Percentiles rank a stretch among this genome's conserved stretches.
Evolutionary conservation across 2,329 filamentous ascomycete genomes (phyloP).

Genomic region (Sporothrix luriei): DNA sequence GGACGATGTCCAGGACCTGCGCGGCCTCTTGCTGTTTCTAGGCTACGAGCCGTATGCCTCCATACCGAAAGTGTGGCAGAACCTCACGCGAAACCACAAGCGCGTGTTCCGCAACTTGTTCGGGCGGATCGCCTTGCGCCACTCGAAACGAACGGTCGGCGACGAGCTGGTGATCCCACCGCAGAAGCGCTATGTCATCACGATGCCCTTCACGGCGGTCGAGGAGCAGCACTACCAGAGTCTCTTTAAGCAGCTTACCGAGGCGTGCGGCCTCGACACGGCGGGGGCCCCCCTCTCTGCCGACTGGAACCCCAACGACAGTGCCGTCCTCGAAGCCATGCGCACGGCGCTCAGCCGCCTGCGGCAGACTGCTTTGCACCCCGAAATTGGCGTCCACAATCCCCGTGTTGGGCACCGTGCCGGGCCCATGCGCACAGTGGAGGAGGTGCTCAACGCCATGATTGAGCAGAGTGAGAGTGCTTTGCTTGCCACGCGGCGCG

Average conservation of each 20-base stretch:
- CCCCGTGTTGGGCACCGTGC: conserved; percentile 64
- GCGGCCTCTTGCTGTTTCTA: conserved; percentile 79
- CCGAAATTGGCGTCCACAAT: conserved; percentile 72
- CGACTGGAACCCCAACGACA: conserved; percentile 66
- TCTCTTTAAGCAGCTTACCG: conserved; percentile 74
- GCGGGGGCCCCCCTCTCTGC: conserved; percentile 63
- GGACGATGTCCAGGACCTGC: conserved; percentile 64
- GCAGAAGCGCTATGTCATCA: conserved; percentile 85
- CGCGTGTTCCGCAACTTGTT: conserved; percentile 70
- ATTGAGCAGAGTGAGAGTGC: conserved; percentile 76
- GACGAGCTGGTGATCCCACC: conserved; percentile 76
- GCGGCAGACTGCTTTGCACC: conserved; percentile 61
- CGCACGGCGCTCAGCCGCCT: conserved; percentile 70
- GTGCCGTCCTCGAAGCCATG: conserved; percentile 68
- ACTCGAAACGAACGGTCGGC: conserved; percentile 80
- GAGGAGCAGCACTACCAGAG: conserved; percentile 87
- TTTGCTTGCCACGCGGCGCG: conserved; percentile 69
- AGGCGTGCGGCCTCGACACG: conserved; percentile 65
- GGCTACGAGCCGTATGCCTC: conserved; percentile 74
- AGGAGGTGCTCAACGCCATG: conserved; percentile 88
- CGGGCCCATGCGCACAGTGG: conserved; percentile 75
- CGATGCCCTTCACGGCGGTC: conserved; percentile 83
- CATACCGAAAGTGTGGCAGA: conserved; percentile 66
- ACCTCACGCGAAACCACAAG: conserved; percentile 63
- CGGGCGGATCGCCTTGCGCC: conserved; percentile 71